Base-by-base conservation (phyloP, 495 filamentous ascomycete species). In the Recurvomyces mirabilis region DNA sequence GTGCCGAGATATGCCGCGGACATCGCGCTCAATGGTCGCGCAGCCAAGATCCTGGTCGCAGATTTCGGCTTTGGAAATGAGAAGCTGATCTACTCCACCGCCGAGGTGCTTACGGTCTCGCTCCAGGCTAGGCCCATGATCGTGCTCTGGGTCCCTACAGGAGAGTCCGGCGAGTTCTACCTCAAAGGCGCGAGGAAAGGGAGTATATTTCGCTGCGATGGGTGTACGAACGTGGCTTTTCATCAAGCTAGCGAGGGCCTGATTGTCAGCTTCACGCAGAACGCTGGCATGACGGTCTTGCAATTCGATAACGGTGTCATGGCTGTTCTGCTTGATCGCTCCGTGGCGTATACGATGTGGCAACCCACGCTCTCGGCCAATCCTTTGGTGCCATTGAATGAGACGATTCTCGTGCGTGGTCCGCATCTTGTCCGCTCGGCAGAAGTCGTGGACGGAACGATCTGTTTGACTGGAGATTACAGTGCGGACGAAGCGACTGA, bases 21-120 rank as follows among this genome's bases (percentile, higher is more conserved):
- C 12, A 65, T 75, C 38, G 57, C 66, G 4, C 60, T 79, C 15
- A 74, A 75, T 52, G 75, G 75, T 3, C 67, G 73, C 19, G 69
- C 75, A 41, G 68, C 75, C 4, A 78, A 79, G 61, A 78, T 79
- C 25, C 45, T 78, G 14, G 71, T 77, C 1, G 75, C 75, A 1
- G 75, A 78, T 49, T 78, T 76, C 49, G 53, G 38, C 2, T 64
- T 76, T 21, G 73, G 72, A 5, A 52, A 57, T n/a, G 55, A 67
- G 35, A 71, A 51, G 12, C 54, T 79, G 5, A 59, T 77, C 4
- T 79, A 79, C 56, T 78, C 75, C 1, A 79, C 75, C 3, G 73
- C 74, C 0, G 75, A 79, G 40, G 61, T 79, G 4, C 49, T 78
- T 10, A 75, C 73, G 4, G 70, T 72, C 30, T 55, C 68, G 0